Evolutionary conservation across 306 rosid genomes (phyloP), one percentile per base, ranked within the genome.

Genomic region (Casuarina equisetifolia): DNA sequence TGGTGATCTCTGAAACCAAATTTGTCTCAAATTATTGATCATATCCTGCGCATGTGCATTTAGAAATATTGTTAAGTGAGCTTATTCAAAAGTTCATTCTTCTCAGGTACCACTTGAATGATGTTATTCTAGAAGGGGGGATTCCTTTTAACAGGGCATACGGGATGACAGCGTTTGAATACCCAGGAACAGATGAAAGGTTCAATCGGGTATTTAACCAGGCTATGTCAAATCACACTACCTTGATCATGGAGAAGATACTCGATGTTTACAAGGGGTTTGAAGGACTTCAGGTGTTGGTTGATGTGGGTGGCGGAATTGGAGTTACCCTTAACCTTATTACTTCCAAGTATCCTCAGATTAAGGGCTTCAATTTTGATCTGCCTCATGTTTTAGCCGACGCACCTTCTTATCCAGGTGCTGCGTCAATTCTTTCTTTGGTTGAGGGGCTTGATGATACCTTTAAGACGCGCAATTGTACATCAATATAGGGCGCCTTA

Each of bases 151-250:
- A 72, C 53, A 72, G 77, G 54, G 73, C 73, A 1, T 48, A 49
- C 50, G 78, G 82, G 17, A 62, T 79, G 77, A 72, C 76, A 49
- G 57, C 72, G 17, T 79, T 72, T 79, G 77, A 79, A 38, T 51
- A 72, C 48, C 75, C 74, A 46, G 74, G 74, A 48, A 70, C 40
- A 8, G 73, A 79, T 48, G 42, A 79, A 67, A 62, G 77, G 67
- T 62, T 79, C 72, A 72, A 79, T 39, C 20, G 42, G 62, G 76
- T 78, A 7, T 78, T 78, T 51, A 78, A 78, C 81, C 51, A 70
- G 76, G 81, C 81, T 1, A 78, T 70, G 76, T 70, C 81, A 48
- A 78, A 78, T 61, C 81, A 78, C 71, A 78, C 81, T 43, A 54
- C 69, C 35, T 68, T 77, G 72, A 69, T 79, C 68, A 39, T 74